Evolutionary conservation across 2,329 filamentous ascomycete genomes (phyloP).

Genomic region (Sarocladium oryzae): DNA sequence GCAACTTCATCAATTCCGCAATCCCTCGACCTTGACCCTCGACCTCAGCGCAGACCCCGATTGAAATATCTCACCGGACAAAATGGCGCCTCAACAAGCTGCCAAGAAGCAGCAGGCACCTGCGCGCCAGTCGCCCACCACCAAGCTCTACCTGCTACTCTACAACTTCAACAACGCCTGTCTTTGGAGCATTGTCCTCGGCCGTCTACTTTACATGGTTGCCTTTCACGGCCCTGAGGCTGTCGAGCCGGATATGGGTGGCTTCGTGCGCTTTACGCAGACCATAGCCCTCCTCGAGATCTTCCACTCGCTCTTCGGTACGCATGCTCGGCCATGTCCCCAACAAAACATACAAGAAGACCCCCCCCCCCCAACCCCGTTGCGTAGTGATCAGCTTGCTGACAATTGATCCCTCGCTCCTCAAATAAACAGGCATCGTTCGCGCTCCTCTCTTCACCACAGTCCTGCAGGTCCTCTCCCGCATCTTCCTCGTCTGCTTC

Average conservation of each 20-base stretch:
- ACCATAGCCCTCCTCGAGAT: constrained; percentile 79
- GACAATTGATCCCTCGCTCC: too few relatives aligned
- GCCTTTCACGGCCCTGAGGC: constrained; percentile 46
- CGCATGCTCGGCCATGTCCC: neutral
- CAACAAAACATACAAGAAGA: too few relatives aligned
- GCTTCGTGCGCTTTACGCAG: constrained; percentile 74
- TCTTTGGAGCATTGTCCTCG: constrained; percentile 73
- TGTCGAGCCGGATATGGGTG: constrained; percentile 56
- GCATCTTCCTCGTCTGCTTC: constrained; percentile 84
- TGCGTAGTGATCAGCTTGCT: too few relatives aligned
- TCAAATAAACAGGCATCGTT: constrained; percentile 76
- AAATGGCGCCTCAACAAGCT: constrained; percentile 18
- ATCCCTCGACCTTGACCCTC: neutral
- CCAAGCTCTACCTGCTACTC: constrained; percentile 66
- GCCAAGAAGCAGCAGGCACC: constrained; percentile 18
- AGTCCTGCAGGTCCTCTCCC: constrained; percentile 79
- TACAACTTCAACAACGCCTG: constrained; percentile 78
- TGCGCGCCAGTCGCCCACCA: constrained; percentile 29
- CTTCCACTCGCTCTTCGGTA: constrained; percentile 71
- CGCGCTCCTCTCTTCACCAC: constrained; percentile 82
- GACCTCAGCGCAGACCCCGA: too few relatives aligned
- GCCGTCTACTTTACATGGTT: constrained; percentile 54
- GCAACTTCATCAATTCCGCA: neutral
- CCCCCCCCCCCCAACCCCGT: neutral
- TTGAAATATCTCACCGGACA: too few relatives aligned